Evolutionary conservation across 2,329 filamentous ascomycete species (phyloP).

Genomic region (Tolypocladium sp.): DNA sequence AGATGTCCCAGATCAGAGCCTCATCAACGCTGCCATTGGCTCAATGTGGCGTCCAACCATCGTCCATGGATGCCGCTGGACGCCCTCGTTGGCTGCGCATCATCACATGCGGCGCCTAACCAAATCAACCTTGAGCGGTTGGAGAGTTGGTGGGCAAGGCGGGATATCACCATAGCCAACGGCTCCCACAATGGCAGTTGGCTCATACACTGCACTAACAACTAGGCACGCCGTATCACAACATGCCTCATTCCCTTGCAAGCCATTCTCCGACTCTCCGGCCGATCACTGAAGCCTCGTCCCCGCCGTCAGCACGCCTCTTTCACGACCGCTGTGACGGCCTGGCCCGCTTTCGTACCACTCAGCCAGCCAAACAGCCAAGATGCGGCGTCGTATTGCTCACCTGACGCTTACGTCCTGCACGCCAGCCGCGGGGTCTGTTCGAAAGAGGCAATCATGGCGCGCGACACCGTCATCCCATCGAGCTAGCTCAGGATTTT

Average conservation of each 20-base stretch:
- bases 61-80: not conserved
- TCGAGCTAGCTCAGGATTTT: not conserved
- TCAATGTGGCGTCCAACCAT: not conserved
- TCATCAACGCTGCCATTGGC: not conserved
- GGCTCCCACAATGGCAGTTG: not conserved
- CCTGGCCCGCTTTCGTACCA: not conserved
- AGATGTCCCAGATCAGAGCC: not conserved
- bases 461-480: not conserved
- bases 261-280: not conserved
- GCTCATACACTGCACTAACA: not conserved
- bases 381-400: slow-evolving; percentile 2
- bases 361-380: not conserved
- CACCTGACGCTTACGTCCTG: slow-evolving; percentile 10
- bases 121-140: not conserved
- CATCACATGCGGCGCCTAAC: not conserved
- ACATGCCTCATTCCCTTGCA: not conserved
- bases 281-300: not conserved
- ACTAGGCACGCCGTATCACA: not conserved
- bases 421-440: not conserved
- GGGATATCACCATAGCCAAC: not conserved
- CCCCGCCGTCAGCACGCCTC: not conserved
- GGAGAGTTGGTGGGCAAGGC: not conserved
- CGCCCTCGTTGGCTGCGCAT: not conserved
- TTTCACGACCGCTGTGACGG: not conserved
- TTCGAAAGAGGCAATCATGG: not conserved